Base-by-base conservation (phyloP, 305 asterid genomes). In the Caryopteris hybrid region DNA sequence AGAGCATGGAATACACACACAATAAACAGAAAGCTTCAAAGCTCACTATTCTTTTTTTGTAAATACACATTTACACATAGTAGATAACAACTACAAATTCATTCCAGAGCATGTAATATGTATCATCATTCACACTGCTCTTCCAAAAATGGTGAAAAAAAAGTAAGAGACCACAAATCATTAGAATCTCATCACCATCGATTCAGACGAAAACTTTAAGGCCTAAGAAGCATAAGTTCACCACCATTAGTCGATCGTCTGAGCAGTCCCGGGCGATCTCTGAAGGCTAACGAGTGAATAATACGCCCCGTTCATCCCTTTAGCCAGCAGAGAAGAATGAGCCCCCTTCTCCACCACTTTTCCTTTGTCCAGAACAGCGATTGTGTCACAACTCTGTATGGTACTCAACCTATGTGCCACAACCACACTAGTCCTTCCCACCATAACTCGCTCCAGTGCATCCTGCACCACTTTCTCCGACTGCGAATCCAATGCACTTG, bases 341-440 rank as follows among this genome's bases (percentile, higher is more conserved):
- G 84, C 81, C 22, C 99, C 97, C 60, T 76, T 79, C 23, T 94
- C 99, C 2, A 91, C 91, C 3, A 94, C 86, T 18, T 70, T 84
- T 0, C 97, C 97, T 71, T 87, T 83, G 46, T 86, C 95, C 74
- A 93, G 61, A 39, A 93, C 97, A 0, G 91, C 95, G n/a, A 93
- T 88, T 0, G 73, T 76, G 51, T 93, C 85, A 43, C 99, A 93
- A 10, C 79, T 82, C 18, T 81, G 95, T 75, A 88, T 87, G 0
- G 97, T 93, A 58, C 95, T 87, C 25, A 93, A 79, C 81, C 96
- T 61, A 45, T 87, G 99, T 0, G 99, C 97, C 65, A 93, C 97
- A 7, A 93, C 97, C 8, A 93, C 85, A 12, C 96, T 93, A 0
- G 97, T 91, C 72, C 99, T 59, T n/a, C 97, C 92, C 1, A 93